Base-by-base conservation (phyloP, 352 stramenopile genomes). In the Pythium utonaiense region DNA sequence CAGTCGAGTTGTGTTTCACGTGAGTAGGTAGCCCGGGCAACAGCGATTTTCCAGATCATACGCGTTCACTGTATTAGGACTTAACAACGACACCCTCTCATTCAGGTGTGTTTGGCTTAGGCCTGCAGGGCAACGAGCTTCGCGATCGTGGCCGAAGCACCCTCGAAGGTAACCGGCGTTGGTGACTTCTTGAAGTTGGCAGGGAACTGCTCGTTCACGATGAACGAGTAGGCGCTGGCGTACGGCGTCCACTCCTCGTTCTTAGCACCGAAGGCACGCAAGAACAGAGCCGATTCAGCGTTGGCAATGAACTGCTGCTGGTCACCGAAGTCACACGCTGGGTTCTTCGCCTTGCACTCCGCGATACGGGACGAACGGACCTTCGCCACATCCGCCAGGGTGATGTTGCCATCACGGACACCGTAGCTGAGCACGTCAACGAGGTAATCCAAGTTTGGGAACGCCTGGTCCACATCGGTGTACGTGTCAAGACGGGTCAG, bases 401-500 rank as follows among this genome's bases (percentile, higher is more conserved):
- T 47, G 27, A 65, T 31, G 6, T 47, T 22, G 50, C 40, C 38
- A 41, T 65, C 41, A 0, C 47, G 28, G 17, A 53, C 50, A 12
- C 65, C 63, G 50, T 57, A 57, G 16, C 38, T 48, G 30, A 77
- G 57, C 10, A 82, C 33, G 27, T 73, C 60, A 27, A 70, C 33
- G 16, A 60, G 61, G 33, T 81, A 47, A 2, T 45, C 55, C 17
- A 50, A 38, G 51, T 75, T 70, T 24, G 59, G 60, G 22, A 34
- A 24, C 49, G 68, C 62, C 5, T 65, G 63, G 64, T 82, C 67
- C 45, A 51, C 40, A 25, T 62, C 72, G 51, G 64, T 73, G 52
- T 71, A 73, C 3, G 64, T 57, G 50, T 81, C 74, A 1, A 56
- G 52, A 49, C 77, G 74, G 17, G 55, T 59, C 19, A 71, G 53